Evolutionary conservation across 2,329 filamentous ascomycete species (phyloP), one percentile per base, ranked within the genome.

Genomic region (Chaetomium olivaceum): DNA sequence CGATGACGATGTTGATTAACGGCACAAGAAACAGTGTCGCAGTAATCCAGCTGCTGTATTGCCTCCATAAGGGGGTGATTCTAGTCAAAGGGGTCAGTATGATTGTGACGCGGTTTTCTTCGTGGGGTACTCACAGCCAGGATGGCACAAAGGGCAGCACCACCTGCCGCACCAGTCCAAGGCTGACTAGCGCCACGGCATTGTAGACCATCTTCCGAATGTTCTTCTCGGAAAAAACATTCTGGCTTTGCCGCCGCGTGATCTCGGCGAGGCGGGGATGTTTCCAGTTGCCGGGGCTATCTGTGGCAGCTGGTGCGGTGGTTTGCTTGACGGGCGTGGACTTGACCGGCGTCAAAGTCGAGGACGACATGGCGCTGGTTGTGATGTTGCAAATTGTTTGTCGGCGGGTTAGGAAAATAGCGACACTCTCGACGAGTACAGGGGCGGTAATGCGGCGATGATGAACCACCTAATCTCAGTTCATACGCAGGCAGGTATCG

Each of bases 191-290:
- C 4, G 88, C 81, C 11, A 76, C 78, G 1, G 84, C 76, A 76
- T 96, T 97, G 78, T 89, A 87, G 33, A 87, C 75, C 60, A 96
- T 87, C 61, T 83, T 85, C 67, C 83, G 85, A 58, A 95, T 79
- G 70, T 97, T 94, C 75, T 86, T 86, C 71, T 93, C 88, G 63
- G 89, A 87, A 76, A 98, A 97, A 57, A 84, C 91, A 16, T 88
- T 87, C 23, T 89, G 89, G 76, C 91, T 89, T 75, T 93, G 91
- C 60, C 95, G 88, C 68, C 86, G 85, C 19, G 91, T 88, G 75
- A 99, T 96, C 78, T 98, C 94, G 73, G 92, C 85, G 70, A 97
- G 84, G 69, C 90, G 88, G 39, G 95, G 95, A 77, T 99, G 95
- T 74, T 89, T 87, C 94, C 95, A 99, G 75, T 89, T 92, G 63